phyloP scores from a whole-genome alignment of 306 rosid species.

The Lathyrus oleraceus region DNA sequence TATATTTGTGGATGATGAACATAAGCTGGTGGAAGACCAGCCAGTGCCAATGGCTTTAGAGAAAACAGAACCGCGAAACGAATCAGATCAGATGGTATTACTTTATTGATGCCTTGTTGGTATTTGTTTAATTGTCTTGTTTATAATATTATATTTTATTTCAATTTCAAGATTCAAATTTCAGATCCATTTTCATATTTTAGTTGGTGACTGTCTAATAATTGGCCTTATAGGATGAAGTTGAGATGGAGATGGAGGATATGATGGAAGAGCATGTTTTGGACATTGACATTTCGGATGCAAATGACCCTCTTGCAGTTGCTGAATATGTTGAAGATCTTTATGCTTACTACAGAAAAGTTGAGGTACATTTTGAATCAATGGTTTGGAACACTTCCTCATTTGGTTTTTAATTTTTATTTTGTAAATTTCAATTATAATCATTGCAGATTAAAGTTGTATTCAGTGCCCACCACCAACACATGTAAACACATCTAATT shows the following conservation, averaged over 20 bases:
- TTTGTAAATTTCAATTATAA: neutral
- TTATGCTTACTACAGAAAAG: constrained; percentile 62
- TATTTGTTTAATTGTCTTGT: neutral
- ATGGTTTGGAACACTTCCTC: neutral
- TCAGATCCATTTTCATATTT: constrained; percentile 11
- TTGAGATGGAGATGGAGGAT: constrained; percentile 99
- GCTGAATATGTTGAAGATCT: constrained; percentile 82
- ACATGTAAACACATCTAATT: neutral
- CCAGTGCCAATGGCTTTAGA: constrained; percentile 90
- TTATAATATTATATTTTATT: neutral
- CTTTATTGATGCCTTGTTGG: neutral
- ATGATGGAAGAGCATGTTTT: constrained; percentile 61
- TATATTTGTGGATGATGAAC: constrained; percentile 78
- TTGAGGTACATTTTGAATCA: constrained; percentile 59
- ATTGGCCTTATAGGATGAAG: constrained; percentile 59
- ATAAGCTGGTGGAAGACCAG: constrained; percentile 54
- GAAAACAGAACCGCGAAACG: constrained; percentile 44
- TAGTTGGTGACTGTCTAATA: constrained; percentile 6
- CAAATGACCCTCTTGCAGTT: constrained; percentile 72
- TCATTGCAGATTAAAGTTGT: neutral
- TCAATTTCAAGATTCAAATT: too few species aligned
- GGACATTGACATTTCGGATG: constrained; percentile 73
- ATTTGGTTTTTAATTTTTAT: neutral
- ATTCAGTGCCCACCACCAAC: neutral
- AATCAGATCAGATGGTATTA: constrained; percentile 66